These are phyloP conservation scores for Trichoderma virens DNA, from an alignment of 495 filamentous ascomycete species.

Conservation along the genomic window DNA sequence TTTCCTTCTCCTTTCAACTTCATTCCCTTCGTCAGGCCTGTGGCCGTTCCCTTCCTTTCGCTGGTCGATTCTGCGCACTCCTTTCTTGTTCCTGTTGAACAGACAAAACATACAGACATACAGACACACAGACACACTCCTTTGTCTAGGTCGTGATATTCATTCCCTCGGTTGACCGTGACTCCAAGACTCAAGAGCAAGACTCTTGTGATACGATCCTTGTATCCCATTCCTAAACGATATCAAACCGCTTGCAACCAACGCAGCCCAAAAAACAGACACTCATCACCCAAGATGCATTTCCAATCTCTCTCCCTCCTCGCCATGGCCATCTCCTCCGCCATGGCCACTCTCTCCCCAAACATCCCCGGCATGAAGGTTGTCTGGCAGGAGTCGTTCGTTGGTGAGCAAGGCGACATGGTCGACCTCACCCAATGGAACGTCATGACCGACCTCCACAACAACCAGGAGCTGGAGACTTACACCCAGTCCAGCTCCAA, in stretches of 20 bases:
- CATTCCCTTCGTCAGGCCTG: conserved; percentile 5
- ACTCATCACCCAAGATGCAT: conserved; percentile 20
- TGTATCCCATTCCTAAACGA: too few relatives aligned
- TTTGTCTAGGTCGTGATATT: not conserved
- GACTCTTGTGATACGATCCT: too few relatives aligned
- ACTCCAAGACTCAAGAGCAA: not conserved
- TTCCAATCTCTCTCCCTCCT: conserved; percentile 19
- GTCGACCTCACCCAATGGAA: conserved; percentile 23
- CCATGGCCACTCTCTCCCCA: conserved; percentile 21
- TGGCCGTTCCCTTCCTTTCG: conserved; percentile 7
- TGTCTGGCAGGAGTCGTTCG: conserved; percentile 24
- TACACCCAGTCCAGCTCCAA: conserved; percentile 26
- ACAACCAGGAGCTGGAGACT: conserved; percentile 28
- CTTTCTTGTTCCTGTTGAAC: not conserved
- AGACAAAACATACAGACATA: not conserved
- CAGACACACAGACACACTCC: not conserved
- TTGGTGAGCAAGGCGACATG: conserved; percentile 21
- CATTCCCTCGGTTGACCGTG: not conserved
- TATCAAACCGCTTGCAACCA: too few relatives aligned
- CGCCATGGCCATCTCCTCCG: conserved; percentile 19
- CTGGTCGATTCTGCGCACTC: conserved; percentile 7
- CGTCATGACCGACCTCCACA: conserved; percentile 26
- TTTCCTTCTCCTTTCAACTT: not conserved
- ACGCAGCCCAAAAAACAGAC: too few relatives aligned
- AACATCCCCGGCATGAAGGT: conserved; percentile 24